Evolutionary conservation across 1,139 yeast species (phyloP), one percentile per base, ranked within the genome.

Genomic region (Kodamaea sp.): DNA sequence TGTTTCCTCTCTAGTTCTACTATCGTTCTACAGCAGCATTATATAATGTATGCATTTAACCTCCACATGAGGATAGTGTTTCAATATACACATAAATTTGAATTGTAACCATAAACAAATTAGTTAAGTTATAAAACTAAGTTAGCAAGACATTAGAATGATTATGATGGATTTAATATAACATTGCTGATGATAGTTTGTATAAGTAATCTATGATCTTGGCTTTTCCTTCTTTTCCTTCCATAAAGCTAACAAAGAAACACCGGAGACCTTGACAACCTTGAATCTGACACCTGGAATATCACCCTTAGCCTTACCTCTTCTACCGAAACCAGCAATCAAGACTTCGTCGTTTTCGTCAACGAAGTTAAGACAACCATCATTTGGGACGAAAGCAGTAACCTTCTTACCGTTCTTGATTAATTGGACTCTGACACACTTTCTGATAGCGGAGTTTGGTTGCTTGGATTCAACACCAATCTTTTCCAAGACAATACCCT

Each of bases 251-350:
- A 90, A 83, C 76, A 94, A 84, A 63, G 98, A 92, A 68, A 94
- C 98, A 86, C 98, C 98, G 61, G 98, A 88, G 62, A 94, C 99
- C 83, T 94, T 94, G 73, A 94, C 98, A 72, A 92, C 97, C 88
- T 92, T 92, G 88, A 92, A 92, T 85, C 98, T 90, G 71, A 92
- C 98, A 87, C 98, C 98, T 76, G 98, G 98, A 70, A 92, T 90
- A 89, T 92, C 98, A 84, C 99, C 98, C 96, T 94, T 94, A 73
- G 99, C 98, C 85, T 92, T 92, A 82, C 99, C 99, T 85, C 96
- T 92, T 81, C 98, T 89, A 87, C 99, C 99, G 88, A 94, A 94
- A 83, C 99, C 99, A 64, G 99, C 97, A 63, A 92, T 80, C 67
- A 92, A 81, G 62, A 92, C 98, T 77, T 92, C 97, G 79, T 92